A percentile compares a stretch with the other conserved stretches of the same genome.
Conservation (phyloP, 345 rosid genomes). For the Arabidopsis suecica region DNA sequence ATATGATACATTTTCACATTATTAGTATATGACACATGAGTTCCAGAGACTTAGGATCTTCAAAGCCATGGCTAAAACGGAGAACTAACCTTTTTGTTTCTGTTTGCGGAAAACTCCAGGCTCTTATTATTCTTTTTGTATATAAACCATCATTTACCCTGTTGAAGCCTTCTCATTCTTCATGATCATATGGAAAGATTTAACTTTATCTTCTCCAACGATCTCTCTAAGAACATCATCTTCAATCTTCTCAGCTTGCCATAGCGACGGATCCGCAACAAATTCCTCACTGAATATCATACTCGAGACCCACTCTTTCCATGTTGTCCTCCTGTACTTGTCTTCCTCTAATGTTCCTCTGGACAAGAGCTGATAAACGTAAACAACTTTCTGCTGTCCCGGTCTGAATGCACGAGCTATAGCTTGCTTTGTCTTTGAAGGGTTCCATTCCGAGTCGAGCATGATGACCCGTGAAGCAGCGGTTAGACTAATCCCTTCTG, state of each 20-base stretch:
- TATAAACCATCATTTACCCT: slow-evolving; percentile 46
- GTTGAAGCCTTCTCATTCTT: slow-evolving; percentile 96
- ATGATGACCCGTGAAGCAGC: slow-evolving; percentile 92
- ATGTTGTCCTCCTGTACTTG: slow-evolving; percentile 85
- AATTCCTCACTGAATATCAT: slow-evolving; percentile 96
- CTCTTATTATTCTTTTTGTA: not conserved
- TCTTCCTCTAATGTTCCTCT: slow-evolving; percentile 87
- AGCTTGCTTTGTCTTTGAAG: slow-evolving; percentile 96
- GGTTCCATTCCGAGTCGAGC: slow-evolving; percentile 90
- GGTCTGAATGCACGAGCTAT: slow-evolving; percentile 94
- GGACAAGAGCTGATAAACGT: slow-evolving; percentile 89
- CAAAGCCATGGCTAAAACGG: slow-evolving; percentile 7
- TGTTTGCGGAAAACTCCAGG: slow-evolving; percentile 17
- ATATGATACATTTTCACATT: slow-evolving; percentile 10
- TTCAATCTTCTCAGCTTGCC: slow-evolving; percentile 93
- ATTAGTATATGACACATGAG: slow-evolving; percentile 14
- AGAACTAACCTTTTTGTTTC: slow-evolving; percentile 13
- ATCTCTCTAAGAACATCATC: slow-evolving; percentile 87
- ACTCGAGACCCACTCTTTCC: slow-evolving; percentile 98
- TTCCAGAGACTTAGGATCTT: slow-evolving; percentile 8
- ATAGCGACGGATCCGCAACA: slow-evolving; percentile 84
- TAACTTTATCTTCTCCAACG: slow-evolving; percentile 77
- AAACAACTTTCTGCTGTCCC: slow-evolving; percentile 89
- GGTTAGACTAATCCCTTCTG: slow-evolving; percentile 96
- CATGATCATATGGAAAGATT: slow-evolving; percentile 96